phyloP scores from a whole-genome alignment of 1,284 basidiomycete species.

The Mixia osmundae region DNA sequence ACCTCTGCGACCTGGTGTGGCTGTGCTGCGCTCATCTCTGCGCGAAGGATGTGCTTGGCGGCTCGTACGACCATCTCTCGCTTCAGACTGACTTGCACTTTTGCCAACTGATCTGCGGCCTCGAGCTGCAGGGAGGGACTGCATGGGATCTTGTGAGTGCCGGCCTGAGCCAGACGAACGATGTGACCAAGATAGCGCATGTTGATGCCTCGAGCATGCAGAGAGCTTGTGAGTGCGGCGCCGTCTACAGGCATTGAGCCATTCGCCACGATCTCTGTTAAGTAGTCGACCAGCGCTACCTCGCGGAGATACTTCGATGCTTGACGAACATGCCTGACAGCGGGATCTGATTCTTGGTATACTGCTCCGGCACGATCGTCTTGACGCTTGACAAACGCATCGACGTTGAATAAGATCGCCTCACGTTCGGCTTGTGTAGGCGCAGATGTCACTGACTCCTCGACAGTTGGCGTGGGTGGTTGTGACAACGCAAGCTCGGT shows the following conservation, averaged over 20 bases:
- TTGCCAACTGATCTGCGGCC: constrained; percentile 5
- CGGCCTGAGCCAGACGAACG: constrained; percentile 24
- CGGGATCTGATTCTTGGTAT: constrained; percentile 27
- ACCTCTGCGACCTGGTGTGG: constrained; percentile 24
- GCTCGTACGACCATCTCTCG: constrained; percentile 34
- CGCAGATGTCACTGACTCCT: too few species aligned
- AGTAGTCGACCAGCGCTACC: constrained; percentile 26
- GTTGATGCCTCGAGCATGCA: constrained; percentile 34
- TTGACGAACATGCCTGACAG: constrained; percentile 30
- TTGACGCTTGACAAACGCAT: constrained; percentile 30
- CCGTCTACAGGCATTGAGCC: constrained; percentile 27
- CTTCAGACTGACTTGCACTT: constrained; percentile 20
- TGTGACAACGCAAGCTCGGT: constrained; percentile 7
- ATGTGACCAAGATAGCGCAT: constrained; percentile 33
- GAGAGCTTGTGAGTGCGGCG: constrained; percentile 25
- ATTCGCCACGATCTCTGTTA: constrained; percentile 26
- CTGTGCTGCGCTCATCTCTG: constrained; percentile 22
- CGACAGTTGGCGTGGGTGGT: constrained; percentile 1
- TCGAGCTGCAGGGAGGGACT: constrained; percentile 5
- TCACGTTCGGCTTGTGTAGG: too few species aligned
- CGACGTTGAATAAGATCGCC: constrained; percentile 31
- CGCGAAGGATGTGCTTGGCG: constrained; percentile 30
- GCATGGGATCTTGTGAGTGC: constrained; percentile 11
- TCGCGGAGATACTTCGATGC: constrained; percentile 29
- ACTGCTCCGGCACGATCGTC: constrained; percentile 13